phyloP scores from a whole-genome alignment of 164 flowering plant genomes.

The Berberis thunbergii region DNA sequence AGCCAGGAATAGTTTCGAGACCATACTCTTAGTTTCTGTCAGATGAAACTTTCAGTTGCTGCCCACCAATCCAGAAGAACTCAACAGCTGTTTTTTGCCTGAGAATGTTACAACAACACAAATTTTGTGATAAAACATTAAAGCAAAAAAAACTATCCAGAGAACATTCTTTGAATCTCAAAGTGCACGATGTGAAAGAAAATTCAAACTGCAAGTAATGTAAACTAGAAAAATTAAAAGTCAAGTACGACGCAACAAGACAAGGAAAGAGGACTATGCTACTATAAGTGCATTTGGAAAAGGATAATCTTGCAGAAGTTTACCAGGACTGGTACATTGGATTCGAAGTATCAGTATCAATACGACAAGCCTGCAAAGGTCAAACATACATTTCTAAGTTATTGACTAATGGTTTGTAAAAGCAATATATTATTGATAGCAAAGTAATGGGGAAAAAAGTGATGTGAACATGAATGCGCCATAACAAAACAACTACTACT shows the following conservation, averaged over 20 bases:
- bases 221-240: too few relatives aligned
- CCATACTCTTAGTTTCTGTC: conserved; percentile 14
- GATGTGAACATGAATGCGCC: too few relatives aligned
- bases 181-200: too few relatives aligned
- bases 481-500: too few relatives aligned
- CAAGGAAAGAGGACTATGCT: neutral
- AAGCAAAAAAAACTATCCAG: too few relatives aligned
- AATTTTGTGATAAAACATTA: neutral
- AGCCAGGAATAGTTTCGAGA: conserved; percentile 26
- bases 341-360: conserved; percentile 50
- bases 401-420: neutral
- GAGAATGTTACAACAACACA: neutral
- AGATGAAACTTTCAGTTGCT: conserved; percentile 26
- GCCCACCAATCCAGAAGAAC: conserved; percentile 86
- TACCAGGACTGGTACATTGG: conserved; percentile 91
- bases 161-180: too few relatives aligned
- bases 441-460: neutral
- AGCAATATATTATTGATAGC: neutral
- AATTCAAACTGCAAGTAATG: too few relatives aligned
- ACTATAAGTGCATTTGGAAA: neutral
- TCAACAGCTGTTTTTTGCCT: conserved; percentile 78
- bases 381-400: conserved; percentile 7
- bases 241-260: neutral
- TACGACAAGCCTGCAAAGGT: conserved; percentile 52
- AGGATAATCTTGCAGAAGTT: conserved; percentile 4